These are phyloP conservation scores for Trichoderma citrinoviride DNA, from an alignment of 2,329 filamentous ascomycete species.

Conservation along the genomic window DNA sequence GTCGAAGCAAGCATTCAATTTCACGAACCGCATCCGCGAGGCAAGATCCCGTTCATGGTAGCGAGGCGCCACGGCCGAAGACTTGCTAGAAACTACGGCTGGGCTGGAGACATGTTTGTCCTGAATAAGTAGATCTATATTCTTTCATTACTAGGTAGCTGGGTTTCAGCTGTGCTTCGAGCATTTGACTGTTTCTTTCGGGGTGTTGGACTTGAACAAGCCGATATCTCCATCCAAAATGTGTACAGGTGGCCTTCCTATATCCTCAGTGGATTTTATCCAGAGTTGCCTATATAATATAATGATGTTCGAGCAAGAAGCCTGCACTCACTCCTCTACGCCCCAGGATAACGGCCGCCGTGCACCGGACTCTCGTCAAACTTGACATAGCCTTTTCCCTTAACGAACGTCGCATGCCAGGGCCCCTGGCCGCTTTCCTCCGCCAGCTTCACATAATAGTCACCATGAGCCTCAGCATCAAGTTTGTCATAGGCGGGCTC, in stretches of 20 bases:
- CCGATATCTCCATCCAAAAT: background rate
- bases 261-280: background rate
- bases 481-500: background rate
- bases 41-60: background rate
- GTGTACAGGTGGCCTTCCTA: background rate
- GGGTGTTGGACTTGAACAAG: too few species aligned
- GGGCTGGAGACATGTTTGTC: background rate
- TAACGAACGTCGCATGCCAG: slow-evolving; percentile 6
- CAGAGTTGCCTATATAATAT: too few species aligned
- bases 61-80: background rate
- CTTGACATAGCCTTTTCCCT: slow-evolving; percentile 2
- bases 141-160: background rate
- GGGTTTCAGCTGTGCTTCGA: too few species aligned
- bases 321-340: background rate
- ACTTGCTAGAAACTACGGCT: background rate
- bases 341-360: background rate
- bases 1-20: background rate
- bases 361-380: background rate
- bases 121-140: background rate
- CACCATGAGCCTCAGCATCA: background rate
- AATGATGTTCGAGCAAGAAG: background rate
- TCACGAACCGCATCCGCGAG: background rate
- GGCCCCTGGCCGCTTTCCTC: background rate
- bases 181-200: too few species aligned
- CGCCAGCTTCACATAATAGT: background rate